Percentiles rank a stretch among this genome's conserved stretches.
phyloP scores from a whole-genome alignment of 1,139 yeast genomes.

The Zhuliangozyma blackwelliae region DNA sequence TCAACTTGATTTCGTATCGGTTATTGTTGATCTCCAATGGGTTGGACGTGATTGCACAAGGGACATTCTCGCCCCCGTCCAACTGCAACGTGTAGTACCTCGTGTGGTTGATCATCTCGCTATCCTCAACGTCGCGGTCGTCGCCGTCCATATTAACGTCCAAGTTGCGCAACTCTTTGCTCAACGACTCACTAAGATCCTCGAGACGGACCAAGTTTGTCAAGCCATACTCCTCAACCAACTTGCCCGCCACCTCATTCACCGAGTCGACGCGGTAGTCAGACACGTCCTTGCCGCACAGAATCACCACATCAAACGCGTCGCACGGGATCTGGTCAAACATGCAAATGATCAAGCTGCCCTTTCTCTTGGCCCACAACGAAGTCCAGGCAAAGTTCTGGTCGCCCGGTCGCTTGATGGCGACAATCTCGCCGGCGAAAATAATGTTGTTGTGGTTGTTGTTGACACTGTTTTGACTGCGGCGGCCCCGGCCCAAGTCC shows the following conservation, averaged over 20 bases:
- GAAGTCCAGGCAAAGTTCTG: constrained; percentile 69
- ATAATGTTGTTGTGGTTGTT: constrained; percentile 25
- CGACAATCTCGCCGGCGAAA: constrained; percentile 55
- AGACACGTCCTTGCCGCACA: constrained; percentile 22
- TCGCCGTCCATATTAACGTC: constrained; percentile 10
- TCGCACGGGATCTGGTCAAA: constrained; percentile 87
- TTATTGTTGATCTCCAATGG: constrained; percentile 44
- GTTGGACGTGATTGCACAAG: constrained; percentile 68
- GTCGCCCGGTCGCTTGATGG: constrained; percentile 48
- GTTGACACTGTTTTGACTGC: constrained; percentile 2
- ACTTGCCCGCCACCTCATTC: constrained; percentile 39
- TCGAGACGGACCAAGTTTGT: constrained; percentile 17
- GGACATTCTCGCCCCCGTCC: constrained; percentile 42
- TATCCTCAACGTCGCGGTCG: constrained; percentile 29
- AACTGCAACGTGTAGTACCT: constrained; percentile 62
- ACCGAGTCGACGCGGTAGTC: constrained; percentile 30
- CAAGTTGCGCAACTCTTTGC: constrained; percentile 17
- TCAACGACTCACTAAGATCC: constrained; percentile 31
- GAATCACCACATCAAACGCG: constrained; percentile 59
- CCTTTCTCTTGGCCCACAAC: constrained; percentile 80
- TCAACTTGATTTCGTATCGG: constrained; percentile 45
- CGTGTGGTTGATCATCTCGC: constrained; percentile 48
- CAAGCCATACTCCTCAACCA: constrained; percentile 23
- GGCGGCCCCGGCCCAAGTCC: constrained; percentile 3
- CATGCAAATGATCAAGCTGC: constrained; percentile 71